These are phyloP conservation scores for Euphorbia lathyris DNA, from an alignment of 345 rosid species.

Conservation along the genomic window DNA sequence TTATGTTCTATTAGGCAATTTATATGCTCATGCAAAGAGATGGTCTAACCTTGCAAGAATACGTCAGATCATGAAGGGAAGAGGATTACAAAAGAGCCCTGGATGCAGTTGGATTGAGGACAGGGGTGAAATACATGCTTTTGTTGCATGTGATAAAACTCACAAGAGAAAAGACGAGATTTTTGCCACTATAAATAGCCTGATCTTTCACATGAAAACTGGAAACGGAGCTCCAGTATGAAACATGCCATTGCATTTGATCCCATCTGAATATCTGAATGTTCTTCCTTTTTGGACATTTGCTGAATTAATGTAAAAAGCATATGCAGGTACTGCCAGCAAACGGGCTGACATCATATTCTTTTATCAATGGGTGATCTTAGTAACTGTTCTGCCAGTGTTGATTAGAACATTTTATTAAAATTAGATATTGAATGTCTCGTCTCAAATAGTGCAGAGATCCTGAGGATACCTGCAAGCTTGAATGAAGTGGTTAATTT, in stretches of 20 bases:
- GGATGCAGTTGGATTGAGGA: conserved; percentile 33
- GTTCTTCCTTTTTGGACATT: background rate
- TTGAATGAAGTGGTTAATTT: background rate
- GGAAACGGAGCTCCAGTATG: background rate
- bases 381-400: background rate
- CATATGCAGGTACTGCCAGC: background rate
- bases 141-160: conserved; percentile 19
- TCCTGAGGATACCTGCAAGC: background rate
- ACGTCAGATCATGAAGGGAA: conserved; percentile 17
- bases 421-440: no score
- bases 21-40: conserved; percentile 20
- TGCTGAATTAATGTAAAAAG: background rate
- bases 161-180: conserved; percentile 20
- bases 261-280: background rate
- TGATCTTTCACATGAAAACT: conserved; percentile 43
- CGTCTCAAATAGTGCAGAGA: background rate
- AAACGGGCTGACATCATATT: background rate
- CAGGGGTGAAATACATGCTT: conserved; percentile 17
- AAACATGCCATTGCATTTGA: background rate
- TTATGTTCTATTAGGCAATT: conserved; percentile 22
- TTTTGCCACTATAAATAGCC: conserved; percentile 34
- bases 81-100: conserved; percentile 27
- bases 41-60: conserved; percentile 22
- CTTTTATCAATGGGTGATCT: background rate
- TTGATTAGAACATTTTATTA: no score